A percentile compares a stretch with the other conserved stretches of the same genome.
Evolutionary conservation across 305 asterid genomes (phyloP).

Genomic region (Fraxinus albicans): DNA sequence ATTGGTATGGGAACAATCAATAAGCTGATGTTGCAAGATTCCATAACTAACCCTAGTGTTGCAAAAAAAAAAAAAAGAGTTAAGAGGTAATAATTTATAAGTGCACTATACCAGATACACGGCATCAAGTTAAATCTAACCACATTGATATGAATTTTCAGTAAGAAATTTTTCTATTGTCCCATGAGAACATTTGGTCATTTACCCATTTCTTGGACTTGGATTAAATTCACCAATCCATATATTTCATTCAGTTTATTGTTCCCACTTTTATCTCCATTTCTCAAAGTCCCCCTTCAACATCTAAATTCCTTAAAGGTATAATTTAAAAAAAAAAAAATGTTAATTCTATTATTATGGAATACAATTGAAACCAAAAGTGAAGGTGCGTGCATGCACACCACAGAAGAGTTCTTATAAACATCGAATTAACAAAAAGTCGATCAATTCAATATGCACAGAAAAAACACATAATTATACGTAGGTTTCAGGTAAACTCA

Average conservation of each 20-base stretch:
- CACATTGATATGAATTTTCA: background rate
- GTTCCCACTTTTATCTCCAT: background rate
- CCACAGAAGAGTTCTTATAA: background rate
- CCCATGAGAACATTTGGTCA: background rate
- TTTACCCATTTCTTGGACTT: background rate
- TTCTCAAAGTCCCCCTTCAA: background rate
- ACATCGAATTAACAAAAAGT: background rate
- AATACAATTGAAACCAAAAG: background rate
- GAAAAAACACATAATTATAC: background rate
- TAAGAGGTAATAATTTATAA: background rate
- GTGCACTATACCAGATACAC: background rate
- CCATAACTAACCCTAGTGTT: background rate
- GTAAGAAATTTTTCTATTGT: background rate
- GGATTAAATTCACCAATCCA: background rate
- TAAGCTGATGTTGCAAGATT: background rate
- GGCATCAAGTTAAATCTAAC: background rate
- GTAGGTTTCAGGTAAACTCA: slow-evolving; percentile 9
- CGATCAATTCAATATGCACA: background rate
- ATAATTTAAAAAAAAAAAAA: too few relatives aligned
- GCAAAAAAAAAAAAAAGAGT: background rate
- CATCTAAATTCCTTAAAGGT: background rate
- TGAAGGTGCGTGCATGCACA: background rate
- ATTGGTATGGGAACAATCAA: background rate
- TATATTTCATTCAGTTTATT: background rate
- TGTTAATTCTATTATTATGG: background rate